Evolutionary conservation across 306 rosid genomes (phyloP).

Genomic region (Cucumis cinereus): DNA sequence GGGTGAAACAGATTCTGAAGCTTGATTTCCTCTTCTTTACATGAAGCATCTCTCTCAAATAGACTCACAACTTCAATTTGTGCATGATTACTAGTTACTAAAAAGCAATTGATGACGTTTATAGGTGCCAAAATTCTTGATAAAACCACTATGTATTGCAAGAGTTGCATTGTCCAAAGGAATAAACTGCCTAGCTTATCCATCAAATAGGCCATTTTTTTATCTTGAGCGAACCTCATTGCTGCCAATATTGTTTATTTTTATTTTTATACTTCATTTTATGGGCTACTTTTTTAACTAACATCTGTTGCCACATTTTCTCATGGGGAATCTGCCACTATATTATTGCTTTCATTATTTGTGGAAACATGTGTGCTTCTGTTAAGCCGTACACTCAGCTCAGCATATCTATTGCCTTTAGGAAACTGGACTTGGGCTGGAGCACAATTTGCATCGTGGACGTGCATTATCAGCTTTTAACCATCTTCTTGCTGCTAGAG

Average conservation of each 20-base stretch:
- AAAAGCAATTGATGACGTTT: neutral
- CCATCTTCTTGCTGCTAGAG: constrained; percentile 56
- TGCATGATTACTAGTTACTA: neutral
- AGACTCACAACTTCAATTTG: neutral
- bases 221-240: neutral
- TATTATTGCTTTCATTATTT: neutral
- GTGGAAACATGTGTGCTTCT: constrained; percentile 5
- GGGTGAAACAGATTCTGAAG: neutral
- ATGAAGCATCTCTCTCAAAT: neutral
- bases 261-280: neutral
- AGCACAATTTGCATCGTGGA: constrained; percentile 92
- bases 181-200: neutral
- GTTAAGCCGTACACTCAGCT: constrained; percentile 1
- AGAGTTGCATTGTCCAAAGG: neutral
- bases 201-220: neutral
- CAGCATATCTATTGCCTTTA: constrained; percentile 23
- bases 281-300: neutral
- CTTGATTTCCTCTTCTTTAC: neutral
- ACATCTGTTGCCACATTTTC: neutral
- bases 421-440: constrained; percentile 79
- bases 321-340: neutral
- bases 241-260: neutral
- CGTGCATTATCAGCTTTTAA: constrained; percentile 81
- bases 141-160: neutral
- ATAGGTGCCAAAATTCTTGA: neutral